Conservation (phyloP, 495 filamentous ascomycete species). For the Jackrogersella multiformis region DNA sequence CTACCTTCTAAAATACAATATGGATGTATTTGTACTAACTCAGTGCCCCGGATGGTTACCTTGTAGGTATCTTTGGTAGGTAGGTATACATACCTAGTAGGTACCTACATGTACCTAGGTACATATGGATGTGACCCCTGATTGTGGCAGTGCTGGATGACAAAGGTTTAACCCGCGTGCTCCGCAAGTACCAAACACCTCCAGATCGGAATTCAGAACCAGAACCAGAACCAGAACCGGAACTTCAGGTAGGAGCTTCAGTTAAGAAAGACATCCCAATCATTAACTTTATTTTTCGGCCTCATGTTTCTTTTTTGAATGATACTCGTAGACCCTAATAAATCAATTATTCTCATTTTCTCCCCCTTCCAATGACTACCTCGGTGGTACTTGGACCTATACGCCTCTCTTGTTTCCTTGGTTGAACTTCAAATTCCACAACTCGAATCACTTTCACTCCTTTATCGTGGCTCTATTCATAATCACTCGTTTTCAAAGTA, state of each 20-base stretch:
- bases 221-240: no score
- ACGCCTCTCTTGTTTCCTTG: constrained; percentile 29
- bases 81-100: no score
- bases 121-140: constrained; percentile 23
- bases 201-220: constrained; percentile 2
- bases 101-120: neutral
- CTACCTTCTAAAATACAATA: no score
- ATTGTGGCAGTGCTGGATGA: constrained; percentile 45
- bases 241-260: no score
- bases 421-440: neutral
- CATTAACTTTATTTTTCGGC: constrained; percentile 17
- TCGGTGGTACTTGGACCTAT: constrained; percentile 18
- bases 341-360: constrained; percentile 14
- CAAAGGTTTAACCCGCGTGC: constrained; percentile 18
- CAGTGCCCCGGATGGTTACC: no score
- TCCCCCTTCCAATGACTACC: constrained; percentile 22
- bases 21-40: no score
- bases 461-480: constrained; percentile 31
- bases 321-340: constrained; percentile 24
- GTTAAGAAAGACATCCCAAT: constrained; percentile 14
- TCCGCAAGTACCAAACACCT: constrained; percentile 18
- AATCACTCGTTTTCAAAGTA: constrained; percentile 27
- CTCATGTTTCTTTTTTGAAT: constrained; percentile 22
- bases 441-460: constrained; percentile 28
- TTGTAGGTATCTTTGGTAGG: no score